phyloP scores from a whole-genome alignment of 2,329 filamentous ascomycete species.

The Colletotrichum sp. region DNA sequence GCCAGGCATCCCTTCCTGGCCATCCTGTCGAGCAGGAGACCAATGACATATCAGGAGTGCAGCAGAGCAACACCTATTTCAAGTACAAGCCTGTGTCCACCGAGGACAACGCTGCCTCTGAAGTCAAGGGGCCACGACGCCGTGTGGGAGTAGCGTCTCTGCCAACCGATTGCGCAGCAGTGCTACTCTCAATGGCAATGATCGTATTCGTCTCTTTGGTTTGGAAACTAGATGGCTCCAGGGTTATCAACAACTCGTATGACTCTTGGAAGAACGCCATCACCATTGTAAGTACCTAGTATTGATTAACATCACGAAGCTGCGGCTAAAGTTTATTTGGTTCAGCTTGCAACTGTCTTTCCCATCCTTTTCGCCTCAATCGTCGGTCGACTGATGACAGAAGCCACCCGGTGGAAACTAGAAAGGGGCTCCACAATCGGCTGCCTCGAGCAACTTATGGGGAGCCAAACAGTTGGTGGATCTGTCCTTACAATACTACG shows the following conservation, averaged over 20 bases:
- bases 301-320: accelerated
- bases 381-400: not conserved
- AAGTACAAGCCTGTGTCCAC: not conserved
- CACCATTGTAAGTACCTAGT: not conserved
- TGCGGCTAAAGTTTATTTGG: accelerated
- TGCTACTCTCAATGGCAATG: not conserved
- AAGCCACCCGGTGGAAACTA: not conserved
- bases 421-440: not conserved
- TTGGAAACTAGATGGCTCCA: not conserved
- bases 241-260: not conserved
- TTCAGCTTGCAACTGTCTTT: not conserved
- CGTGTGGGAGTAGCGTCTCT: not conserved
- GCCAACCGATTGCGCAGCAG: not conserved
- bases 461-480: not conserved
- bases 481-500: not conserved
- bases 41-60: not conserved
- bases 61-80: not conserved
- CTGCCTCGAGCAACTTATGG: not conserved
- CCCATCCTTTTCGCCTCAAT: not conserved
- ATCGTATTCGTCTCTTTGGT: not conserved
- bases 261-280: not conserved
- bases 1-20: not conserved
- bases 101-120: not conserved
- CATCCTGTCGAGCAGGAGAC: not conserved
- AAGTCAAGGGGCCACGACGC: not conserved